A percentile compares a stretch with the other conserved stretches of the same genome.
These are phyloP conservation scores for Ustilago nuda DNA, from an alignment of 1,284 basidiomycete genomes.

Conservation along the genomic window DNA sequence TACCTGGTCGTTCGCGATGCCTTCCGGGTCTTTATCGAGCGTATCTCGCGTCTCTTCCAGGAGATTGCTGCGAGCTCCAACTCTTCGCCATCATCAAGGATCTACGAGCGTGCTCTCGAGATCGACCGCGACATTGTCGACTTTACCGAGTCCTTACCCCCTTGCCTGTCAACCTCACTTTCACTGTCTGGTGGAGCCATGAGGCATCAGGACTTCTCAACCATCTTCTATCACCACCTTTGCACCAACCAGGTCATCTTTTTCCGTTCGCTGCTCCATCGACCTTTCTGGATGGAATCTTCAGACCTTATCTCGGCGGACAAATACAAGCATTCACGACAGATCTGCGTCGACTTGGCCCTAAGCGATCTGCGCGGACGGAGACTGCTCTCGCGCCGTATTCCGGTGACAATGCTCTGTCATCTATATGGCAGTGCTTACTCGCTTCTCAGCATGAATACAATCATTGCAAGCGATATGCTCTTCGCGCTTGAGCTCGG, in stretches of 20 bases:
- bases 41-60: constrained; percentile 41
- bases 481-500: constrained; percentile 38
- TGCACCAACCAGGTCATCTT: constrained; percentile 48
- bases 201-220: constrained; percentile 43
- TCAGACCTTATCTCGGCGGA: constrained; percentile 30
- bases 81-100: constrained; percentile 24
- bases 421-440: constrained; percentile 46
- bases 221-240: constrained; percentile 44
- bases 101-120: constrained; percentile 43
- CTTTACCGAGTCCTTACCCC: constrained; percentile 26
- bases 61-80: constrained; percentile 43
- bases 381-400: constrained; percentile 35
- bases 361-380: constrained; percentile 39
- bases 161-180: constrained; percentile 23
- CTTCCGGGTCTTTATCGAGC: constrained; percentile 38
- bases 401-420: constrained; percentile 46
- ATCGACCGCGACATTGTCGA: constrained; percentile 38
- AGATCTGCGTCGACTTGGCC: constrained; percentile 44
- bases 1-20: constrained; percentile 42
- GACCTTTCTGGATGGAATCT: constrained; percentile 51
- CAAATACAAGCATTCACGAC: constrained; percentile 30
- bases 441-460: constrained; percentile 48
- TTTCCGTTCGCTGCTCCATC: constrained; percentile 45
- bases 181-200: constrained; percentile 31
- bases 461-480: constrained; percentile 47